Conservation (phyloP, 2,329 filamentous ascomycete genomes). For the Pezicula radicicola region DNA sequence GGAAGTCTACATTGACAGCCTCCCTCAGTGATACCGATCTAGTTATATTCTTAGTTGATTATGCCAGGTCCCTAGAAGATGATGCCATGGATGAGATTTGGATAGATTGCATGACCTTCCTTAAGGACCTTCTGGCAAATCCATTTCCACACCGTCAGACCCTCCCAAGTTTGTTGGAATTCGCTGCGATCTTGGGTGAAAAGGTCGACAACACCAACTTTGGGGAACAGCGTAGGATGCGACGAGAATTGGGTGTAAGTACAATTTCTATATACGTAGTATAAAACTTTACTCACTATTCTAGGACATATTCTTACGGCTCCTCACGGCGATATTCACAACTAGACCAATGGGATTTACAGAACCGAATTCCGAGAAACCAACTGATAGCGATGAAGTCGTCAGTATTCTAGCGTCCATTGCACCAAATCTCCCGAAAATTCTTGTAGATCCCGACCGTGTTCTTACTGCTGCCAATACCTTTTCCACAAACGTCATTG, state of each 20-base stretch:
- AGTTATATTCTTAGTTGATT: slow-evolving; percentile 85
- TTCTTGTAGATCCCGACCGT: slow-evolving; percentile 83
- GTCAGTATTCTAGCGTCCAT: slow-evolving; percentile 76
- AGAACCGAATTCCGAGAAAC: slow-evolving; percentile 46
- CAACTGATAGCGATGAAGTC: slow-evolving; percentile 59
- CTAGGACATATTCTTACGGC: slow-evolving; percentile 82
- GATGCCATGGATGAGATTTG: slow-evolving; percentile 99
- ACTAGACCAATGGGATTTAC: slow-evolving; percentile 75
- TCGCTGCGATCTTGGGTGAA: slow-evolving; percentile 83
- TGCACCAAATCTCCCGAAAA: slow-evolving; percentile 75
- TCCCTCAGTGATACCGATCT: slow-evolving; percentile 80
- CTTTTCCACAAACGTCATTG: slow-evolving; percentile 81
- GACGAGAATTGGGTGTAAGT: slow-evolving; percentile 80
- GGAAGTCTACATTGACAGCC: slow-evolving; percentile 86
- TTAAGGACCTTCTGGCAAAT: slow-evolving; percentile 86
- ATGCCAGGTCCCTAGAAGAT: slow-evolving; percentile 86
- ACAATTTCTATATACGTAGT: not conserved
- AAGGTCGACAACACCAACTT: slow-evolving; percentile 99
- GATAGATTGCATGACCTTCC: slow-evolving; percentile 87
- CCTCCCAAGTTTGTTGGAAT: slow-evolving; percentile 80
- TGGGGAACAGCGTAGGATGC: slow-evolving; percentile 89
- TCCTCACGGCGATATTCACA: slow-evolving; percentile 92
- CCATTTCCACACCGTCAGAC: slow-evolving; percentile 94
- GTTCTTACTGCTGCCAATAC: slow-evolving; percentile 73
- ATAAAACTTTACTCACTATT: slow-evolving; percentile 23